Conservation (phyloP, 2,329 filamentous ascomycete species). For the Xylariaceae sp. region DNA sequence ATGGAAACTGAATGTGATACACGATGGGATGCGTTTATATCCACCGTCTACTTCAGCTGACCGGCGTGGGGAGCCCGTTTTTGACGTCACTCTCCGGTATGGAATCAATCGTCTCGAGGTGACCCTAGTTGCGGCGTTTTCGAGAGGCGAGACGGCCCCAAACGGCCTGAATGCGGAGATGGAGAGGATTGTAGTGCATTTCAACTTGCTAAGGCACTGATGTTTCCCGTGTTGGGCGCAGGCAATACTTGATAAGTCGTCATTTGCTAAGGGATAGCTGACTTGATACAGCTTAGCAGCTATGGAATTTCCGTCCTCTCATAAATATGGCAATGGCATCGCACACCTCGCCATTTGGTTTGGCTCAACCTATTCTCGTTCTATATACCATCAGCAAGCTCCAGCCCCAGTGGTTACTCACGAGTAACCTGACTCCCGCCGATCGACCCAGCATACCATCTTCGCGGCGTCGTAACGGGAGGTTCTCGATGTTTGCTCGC, state of each 20-base stretch:
- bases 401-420: not conserved
- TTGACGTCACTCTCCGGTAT: conserved; percentile 64
- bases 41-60: conserved; percentile 44
- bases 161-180: conserved; percentile 63
- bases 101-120: conserved; percentile 76
- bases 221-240: not conserved
- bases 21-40: conserved; percentile 60
- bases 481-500: not conserved
- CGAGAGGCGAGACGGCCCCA: conserved; percentile 50
- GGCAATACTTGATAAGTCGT: not conserved
- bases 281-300: not conserved
- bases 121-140: conserved; percentile 67
- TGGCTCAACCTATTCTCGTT: not conserved
- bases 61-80: conserved; percentile 59
- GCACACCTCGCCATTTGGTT: not conserved
- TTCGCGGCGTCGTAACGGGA: not conserved
- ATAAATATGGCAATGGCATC: not conserved
- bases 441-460: not conserved
- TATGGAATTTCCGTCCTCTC: not conserved
- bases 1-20: conserved; percentile 69
- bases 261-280: not conserved
- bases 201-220: conserved; percentile 50
- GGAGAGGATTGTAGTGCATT: conserved; percentile 71
- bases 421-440: not conserved
- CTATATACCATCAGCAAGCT: not conserved